Conservation (phyloP, 2,329 filamentous ascomycete genomes). For the Diplocarpon rosae region DNA sequence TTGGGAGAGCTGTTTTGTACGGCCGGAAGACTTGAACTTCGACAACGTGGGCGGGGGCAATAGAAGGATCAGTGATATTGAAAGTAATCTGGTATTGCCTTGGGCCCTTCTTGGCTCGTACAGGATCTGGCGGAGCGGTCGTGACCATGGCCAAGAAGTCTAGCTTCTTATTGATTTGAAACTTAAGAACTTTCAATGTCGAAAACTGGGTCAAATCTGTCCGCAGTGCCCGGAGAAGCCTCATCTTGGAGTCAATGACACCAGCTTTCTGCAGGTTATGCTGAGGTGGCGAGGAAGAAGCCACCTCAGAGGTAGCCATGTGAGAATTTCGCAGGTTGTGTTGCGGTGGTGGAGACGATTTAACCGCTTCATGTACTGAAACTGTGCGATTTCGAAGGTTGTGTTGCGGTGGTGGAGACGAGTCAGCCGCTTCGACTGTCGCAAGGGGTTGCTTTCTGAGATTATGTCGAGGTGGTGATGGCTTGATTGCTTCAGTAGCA, state of each 20-base stretch:
- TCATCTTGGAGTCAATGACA: slow-evolving; percentile 18
- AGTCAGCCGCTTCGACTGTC: not conserved
- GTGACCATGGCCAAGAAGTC: slow-evolving; percentile 47
- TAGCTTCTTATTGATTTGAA: slow-evolving; percentile 36
- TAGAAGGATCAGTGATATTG: slow-evolving; percentile 44
- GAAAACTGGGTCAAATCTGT: slow-evolving; percentile 41
- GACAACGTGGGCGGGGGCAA: slow-evolving; percentile 37
- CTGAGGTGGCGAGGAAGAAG: slow-evolving; percentile 1
- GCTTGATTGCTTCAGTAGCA: not conserved
- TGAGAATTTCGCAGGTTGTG: slow-evolving; percentile 3
- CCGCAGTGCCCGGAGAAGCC: slow-evolving; percentile 19
- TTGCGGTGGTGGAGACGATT: slow-evolving; percentile 1
- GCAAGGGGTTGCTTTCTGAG: not conserved
- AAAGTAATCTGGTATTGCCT: slow-evolving; percentile 50
- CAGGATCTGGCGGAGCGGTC: slow-evolving; percentile 37
- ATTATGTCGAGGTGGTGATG: slow-evolving; percentile 1
- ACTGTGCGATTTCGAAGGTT: slow-evolving; percentile 1
- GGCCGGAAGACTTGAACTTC: slow-evolving; percentile 49
- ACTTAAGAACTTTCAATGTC: slow-evolving; percentile 40
- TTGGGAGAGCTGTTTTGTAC: slow-evolving; percentile 45
- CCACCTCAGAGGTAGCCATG: not conserved
- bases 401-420: slow-evolving; percentile 2
- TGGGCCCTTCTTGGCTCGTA: slow-evolving; percentile 45
- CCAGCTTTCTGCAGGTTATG: slow-evolving; percentile 16
- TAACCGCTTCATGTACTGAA: not conserved